Evolutionary conservation across 108 stramenopile genomes (phyloP), one percentile per base, ranked within the genome.

Genomic region (Pseudonitzschia delicatissima): DNA sequence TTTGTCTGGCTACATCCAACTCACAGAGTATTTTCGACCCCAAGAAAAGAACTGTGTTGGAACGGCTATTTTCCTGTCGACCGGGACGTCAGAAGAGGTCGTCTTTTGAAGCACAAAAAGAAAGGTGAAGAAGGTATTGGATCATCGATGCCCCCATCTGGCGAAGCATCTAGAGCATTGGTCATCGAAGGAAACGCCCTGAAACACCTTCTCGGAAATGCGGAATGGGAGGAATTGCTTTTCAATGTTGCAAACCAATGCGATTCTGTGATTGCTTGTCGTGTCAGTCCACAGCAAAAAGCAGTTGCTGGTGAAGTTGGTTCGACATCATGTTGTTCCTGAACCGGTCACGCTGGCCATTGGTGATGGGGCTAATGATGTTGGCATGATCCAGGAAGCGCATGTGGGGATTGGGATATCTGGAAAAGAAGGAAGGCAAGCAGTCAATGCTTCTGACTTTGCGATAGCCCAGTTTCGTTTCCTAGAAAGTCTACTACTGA

Each of bases 291-390:
- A 18, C 79, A 80, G 51, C 96, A 98, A 77, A 98, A 98, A 71
- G 95, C 93, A 51, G 0, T 69, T 93, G 4, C 67, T 98, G 8
- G 91, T 98, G 20, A 81, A 83, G 49, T 70, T 96, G 60, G 96
- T 97, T 8, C 81, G 92, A 36, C 79, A 88, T 33, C 78, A 93
- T 55, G 87, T 93, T 15, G 66, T 57, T 23, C 96, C 98, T 20
- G 77, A 77, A 31, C 96, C 98, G 3, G 86, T 91, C 18, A 95
- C 96, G 17, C 81, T 98, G 8, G 95, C 98, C 20, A 98, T 98
- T 45, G 98, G 98, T 31, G 98, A 98, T 80, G 98, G 98, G 6
- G 96, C 96, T 11, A 98, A 98, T 74, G 98, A 98, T 71, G 96
- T 98, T 25, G 89, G 90, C 21, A 98, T 98, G 98, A 96, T 98